These are phyloP conservation scores for Salvia rosmarinus DNA, from an alignment of 257 asterid genomes.

Conservation along the genomic window DNA sequence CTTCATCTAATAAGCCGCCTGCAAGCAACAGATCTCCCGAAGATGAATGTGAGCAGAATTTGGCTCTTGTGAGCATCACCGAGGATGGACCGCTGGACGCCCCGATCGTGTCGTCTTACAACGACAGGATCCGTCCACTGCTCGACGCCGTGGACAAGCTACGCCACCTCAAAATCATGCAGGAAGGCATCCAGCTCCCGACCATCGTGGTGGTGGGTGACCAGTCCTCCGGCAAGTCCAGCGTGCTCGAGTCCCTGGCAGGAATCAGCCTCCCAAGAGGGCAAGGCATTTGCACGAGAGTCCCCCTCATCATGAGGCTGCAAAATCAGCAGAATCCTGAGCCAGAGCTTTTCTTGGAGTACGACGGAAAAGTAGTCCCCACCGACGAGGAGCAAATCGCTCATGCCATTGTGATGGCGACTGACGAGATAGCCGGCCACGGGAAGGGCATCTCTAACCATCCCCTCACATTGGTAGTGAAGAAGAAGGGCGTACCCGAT, in stretches of 20 bases:
- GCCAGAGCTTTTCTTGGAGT: slow-evolving; percentile 36
- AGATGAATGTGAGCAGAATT: not conserved
- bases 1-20: not conserved
- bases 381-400: slow-evolving; percentile 32
- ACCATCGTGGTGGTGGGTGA: slow-evolving; percentile 55
- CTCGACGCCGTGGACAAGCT: slow-evolving; percentile 44
- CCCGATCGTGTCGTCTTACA: slow-evolving; percentile 42
- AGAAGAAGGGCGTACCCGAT: slow-evolving; percentile 42
- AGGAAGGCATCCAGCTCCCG: slow-evolving; percentile 51
- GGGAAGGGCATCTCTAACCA: slow-evolving; percentile 43
- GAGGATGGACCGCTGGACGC: slow-evolving; percentile 1
- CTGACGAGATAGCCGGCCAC: slow-evolving; percentile 35
- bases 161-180: slow-evolving; percentile 46
- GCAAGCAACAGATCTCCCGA: not conserved
- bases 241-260: slow-evolving; percentile 54
- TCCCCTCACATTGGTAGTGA: slow-evolving; percentile 37
- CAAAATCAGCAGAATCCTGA: slow-evolving; percentile 9
- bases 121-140: slow-evolving; percentile 38
- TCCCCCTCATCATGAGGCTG: slow-evolving; percentile 47
- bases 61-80: not conserved
- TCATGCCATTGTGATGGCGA: slow-evolving; percentile 28
- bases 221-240: slow-evolving; percentile 53
- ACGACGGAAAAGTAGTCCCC: slow-evolving; percentile 11
- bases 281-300: slow-evolving; percentile 50
- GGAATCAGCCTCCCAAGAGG: slow-evolving; percentile 53